These are phyloP conservation scores for Megacollybia platyphylla DNA, from an alignment of 1,284 basidiomycete species.

Conservation along the genomic window DNA sequence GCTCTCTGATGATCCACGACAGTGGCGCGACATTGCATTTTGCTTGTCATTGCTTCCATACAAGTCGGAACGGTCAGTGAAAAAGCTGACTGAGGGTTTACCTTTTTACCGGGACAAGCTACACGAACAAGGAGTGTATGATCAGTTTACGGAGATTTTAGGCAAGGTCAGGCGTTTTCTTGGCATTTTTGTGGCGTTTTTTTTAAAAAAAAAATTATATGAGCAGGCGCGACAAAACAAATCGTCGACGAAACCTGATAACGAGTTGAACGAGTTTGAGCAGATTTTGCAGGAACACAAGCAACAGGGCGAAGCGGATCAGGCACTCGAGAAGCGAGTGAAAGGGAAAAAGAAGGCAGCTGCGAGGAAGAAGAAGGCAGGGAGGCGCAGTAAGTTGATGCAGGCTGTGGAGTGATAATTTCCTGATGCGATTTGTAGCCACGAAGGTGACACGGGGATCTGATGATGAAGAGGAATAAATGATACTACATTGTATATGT, in stretches of 20 bases:
- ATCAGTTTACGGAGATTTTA: slow-evolving; percentile 82
- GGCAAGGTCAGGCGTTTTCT: slow-evolving; percentile 20
- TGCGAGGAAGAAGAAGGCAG: slow-evolving; percentile 4
- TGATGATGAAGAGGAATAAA: too few relatives aligned
- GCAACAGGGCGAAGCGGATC: slow-evolving; percentile 82
- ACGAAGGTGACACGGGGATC: too few relatives aligned
- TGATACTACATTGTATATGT: too few relatives aligned
- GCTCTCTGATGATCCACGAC: slow-evolving; percentile 76
- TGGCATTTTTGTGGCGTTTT: slow-evolving; percentile 1
- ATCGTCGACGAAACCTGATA: slow-evolving; percentile 80
- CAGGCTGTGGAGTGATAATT: too few relatives aligned
- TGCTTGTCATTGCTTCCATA: slow-evolving; percentile 91
- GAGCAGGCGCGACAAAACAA: slow-evolving; percentile 71
- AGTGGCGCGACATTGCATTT: slow-evolving; percentile 97
- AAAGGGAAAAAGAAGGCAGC: slow-evolving; percentile 60
- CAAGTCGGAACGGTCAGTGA: slow-evolving; percentile 93
- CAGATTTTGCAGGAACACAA: slow-evolving; percentile 76
- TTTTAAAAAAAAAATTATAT: not conserved
- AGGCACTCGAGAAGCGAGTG: slow-evolving; percentile 77
- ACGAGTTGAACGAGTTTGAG: slow-evolving; percentile 85
- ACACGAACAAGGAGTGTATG: slow-evolving; percentile 78
- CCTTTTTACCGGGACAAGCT: slow-evolving; percentile 93
- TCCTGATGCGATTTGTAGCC: too few relatives aligned
- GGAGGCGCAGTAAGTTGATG: not conserved
- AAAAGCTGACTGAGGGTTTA: slow-evolving; percentile 90